A percentile compares a stretch with the other conserved stretches of the same genome.
These are phyloP conservation scores for Colletotrichum godetiae DNA, from an alignment of 2,329 filamentous ascomycete species.

Conservation along the genomic window DNA sequence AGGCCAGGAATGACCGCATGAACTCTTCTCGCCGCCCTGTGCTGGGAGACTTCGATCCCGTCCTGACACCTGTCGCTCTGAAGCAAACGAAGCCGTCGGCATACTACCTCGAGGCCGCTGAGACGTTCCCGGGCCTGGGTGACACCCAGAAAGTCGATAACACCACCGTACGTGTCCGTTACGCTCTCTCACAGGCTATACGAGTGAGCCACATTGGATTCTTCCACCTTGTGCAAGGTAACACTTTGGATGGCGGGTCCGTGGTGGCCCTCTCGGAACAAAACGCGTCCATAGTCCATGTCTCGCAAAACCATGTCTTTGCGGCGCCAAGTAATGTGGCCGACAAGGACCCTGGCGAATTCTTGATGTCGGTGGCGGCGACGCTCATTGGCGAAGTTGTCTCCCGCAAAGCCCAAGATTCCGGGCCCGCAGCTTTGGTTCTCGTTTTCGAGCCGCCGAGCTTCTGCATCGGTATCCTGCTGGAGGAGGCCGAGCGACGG, in stretches of 20 bases:
- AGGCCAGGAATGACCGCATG: conserved; percentile 1
- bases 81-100: neutral
- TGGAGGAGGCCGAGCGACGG: neutral
- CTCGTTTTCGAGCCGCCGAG: conserved; percentile 1
- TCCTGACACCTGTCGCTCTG: neutral
- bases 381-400: neutral
- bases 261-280: conserved; percentile 9
- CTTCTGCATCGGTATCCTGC: neutral
- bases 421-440: neutral
- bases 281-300: conserved; percentile 9
- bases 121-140: neutral
- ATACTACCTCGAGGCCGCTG: neutral
- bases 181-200: neutral
- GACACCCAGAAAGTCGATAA: neutral
- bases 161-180: neutral
- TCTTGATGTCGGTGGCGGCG: neutral
- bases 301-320: neutral
- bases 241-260: neutral
- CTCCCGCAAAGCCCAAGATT: neutral
- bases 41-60: neutral
- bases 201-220: neutral
- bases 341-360: neutral
- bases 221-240: conserved; percentile 2
- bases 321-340: neutral
- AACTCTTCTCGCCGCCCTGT: neutral